Conservation (phyloP, 1,284 basidiomycete genomes). For the Moniliophthora roreri region DNA sequence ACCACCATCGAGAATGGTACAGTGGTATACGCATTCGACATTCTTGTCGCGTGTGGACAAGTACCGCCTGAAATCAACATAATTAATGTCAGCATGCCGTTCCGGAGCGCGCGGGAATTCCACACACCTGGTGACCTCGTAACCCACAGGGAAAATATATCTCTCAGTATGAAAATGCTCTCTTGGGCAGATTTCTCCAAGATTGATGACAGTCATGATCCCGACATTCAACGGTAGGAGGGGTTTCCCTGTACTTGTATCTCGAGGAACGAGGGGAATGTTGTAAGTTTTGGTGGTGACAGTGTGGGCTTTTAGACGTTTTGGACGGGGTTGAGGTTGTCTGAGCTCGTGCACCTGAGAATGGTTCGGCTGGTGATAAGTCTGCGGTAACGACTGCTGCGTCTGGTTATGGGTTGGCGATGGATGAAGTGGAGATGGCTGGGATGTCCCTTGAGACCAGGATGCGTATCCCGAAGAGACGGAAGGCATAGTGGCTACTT, state of each 20-base stretch:
- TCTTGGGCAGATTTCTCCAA: slow-evolving; percentile 74
- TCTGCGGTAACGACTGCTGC: not conserved
- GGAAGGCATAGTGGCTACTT: not conserved
- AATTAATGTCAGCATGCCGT: slow-evolving; percentile 14
- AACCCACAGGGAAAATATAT: slow-evolving; percentile 83
- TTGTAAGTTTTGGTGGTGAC: slow-evolving; percentile 71
- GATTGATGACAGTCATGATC: slow-evolving; percentile 74
- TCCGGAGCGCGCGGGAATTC: slow-evolving; percentile 3
- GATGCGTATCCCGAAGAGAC: not conserved
- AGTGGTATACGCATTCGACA: slow-evolving; percentile 70
- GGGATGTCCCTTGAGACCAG: not conserved
- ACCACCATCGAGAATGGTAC: slow-evolving; percentile 79
- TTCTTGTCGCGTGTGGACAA: slow-evolving; percentile 68
- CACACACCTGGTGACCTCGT: slow-evolving; percentile 72
- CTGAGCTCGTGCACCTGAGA: not conserved
- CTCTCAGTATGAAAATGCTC: slow-evolving; percentile 83
- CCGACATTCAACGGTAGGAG: slow-evolving; percentile 75
- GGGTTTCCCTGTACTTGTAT: slow-evolving; percentile 57
- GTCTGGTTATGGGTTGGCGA: not conserved
- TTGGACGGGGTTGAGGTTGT: slow-evolving; percentile 51
- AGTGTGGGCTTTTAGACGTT: slow-evolving; percentile 75
- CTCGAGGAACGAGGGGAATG: slow-evolving; percentile 74
- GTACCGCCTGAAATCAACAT: slow-evolving; percentile 55
- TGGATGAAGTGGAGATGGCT: not conserved
- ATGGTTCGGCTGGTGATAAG: not conserved